Conservation (phyloP, 2,329 filamentous ascomycete genomes). For the Uncinocarpus reesii region DNA sequence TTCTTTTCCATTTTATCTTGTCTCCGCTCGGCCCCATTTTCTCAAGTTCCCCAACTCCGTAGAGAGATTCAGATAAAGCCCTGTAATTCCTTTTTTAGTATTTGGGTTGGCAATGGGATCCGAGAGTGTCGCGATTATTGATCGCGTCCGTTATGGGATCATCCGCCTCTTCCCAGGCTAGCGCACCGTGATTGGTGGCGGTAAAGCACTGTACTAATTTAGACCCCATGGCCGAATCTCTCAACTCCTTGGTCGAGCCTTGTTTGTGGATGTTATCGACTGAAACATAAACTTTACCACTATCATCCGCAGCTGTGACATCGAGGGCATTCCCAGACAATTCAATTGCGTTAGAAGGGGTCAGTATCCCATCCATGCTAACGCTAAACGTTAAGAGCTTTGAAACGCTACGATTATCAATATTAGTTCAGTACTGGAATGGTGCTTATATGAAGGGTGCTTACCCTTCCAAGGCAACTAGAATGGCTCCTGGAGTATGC, state of each 20-base stretch:
- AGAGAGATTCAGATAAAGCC: conserved; percentile 23
- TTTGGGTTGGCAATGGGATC: conserved; percentile 20
- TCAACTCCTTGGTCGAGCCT: conserved; percentile 40
- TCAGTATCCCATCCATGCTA: conserved; percentile 41
- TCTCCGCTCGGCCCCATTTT: conserved; percentile 25
- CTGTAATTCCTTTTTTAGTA: conserved; percentile 28
- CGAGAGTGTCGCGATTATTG: conserved; percentile 26
- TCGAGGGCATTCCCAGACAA: conserved; percentile 58
- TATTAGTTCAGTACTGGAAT: not conserved
- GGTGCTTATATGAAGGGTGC: conserved; percentile 17
- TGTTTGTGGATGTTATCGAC: conserved; percentile 45
- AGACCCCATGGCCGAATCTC: conserved; percentile 17
- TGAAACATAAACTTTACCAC: conserved; percentile 38
- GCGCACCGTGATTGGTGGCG: conserved; percentile 18
- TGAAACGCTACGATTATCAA: conserved; percentile 44
- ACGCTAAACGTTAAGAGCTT: conserved; percentile 57
- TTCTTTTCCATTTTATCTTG: conserved; percentile 20
- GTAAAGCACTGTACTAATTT: conserved; percentile 27
- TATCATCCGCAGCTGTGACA: conserved; percentile 29
- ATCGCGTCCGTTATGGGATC: conserved; percentile 21
- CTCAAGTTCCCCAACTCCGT: conserved; percentile 34
- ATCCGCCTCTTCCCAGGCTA: conserved; percentile 23
- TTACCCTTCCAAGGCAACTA: conserved; percentile 53
- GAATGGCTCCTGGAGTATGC: conserved; percentile 24
- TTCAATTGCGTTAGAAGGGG: conserved; percentile 42